Conservation (phyloP, 306 rosid species). For the Cucumis cinereus region DNA sequence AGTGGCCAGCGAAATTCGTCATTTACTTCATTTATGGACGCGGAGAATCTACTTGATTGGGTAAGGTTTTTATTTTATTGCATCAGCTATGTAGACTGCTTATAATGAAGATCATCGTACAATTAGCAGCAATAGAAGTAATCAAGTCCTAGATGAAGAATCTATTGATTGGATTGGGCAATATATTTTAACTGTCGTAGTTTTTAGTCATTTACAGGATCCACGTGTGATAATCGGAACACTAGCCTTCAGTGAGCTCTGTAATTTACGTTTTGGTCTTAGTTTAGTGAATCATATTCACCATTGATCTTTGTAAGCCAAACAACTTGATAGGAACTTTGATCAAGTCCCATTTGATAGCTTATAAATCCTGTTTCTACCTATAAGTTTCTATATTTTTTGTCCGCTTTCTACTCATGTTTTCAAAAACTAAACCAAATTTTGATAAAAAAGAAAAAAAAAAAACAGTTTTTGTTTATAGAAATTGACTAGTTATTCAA, state of each 20-base stretch:
- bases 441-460: too few relatives aligned
- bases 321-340: not conserved
- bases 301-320: not conserved
- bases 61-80: slow-evolving; percentile 18
- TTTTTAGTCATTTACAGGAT: not conserved
- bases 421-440: too few relatives aligned
- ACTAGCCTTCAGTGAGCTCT: not conserved
- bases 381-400: too few relatives aligned
- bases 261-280: not conserved
- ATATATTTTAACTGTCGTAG: not conserved
- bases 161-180: not conserved
- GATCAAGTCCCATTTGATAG: not conserved
- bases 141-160: not conserved
- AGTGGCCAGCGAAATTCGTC: slow-evolving; percentile 54
- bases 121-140: not conserved
- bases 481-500: too few relatives aligned
- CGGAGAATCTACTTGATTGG: slow-evolving; percentile 39
- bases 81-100: not conserved
- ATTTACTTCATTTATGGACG: slow-evolving; percentile 12
- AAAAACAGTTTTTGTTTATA: too few relatives aligned
- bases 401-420: too few relatives aligned
- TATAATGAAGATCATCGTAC: not conserved
- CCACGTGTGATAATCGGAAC: not conserved
- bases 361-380: too few relatives aligned
- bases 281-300: not conserved